Evolutionary conservation across 2,329 filamentous ascomycete genomes (phyloP), one percentile per base, ranked within the genome.

Genomic region (Beauveria australis): DNA sequence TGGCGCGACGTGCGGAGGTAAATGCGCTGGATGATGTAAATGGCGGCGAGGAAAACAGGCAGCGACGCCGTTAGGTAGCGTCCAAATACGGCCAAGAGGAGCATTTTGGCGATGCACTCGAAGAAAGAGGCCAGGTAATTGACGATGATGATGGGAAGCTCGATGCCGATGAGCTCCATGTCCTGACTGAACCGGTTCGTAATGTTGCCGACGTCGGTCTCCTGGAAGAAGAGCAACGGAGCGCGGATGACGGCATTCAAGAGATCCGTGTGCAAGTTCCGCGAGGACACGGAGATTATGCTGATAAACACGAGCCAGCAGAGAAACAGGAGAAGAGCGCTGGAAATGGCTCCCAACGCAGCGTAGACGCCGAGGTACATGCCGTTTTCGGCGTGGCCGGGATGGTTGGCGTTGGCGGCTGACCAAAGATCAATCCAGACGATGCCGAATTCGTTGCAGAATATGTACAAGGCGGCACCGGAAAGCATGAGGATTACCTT

Each of bases 121-220:
- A 8, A 53, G 0, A 40, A 6, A 0, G 47, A 7, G 4, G 41
- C 48, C n/a, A 60, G 22, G 5, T 53, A 53, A 18, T 65, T 62
- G 30, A 68, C 48, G 4, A 65, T 52, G 1, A 70, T 61, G 33
- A 68, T 61, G 1, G 74, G 74, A 2, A 76, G 65, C 52, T 74
- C 70, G 18, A 69, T 69, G 61, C 74, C 74, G 22, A 77, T 68
- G 4, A 76, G 63, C 0, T 72, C 70, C 63, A 76, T 72, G 62
- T 76, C 74, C 58, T 76, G 74, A 3, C 72, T 74, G 61, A 77
- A 76, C 24, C 72, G 63, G 40, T 76, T 75, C 22, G 70, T 70
- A 2, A 71, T 68, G 0, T 69, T 64, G 12, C 73, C 74, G 8
- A 66, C 69, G 58, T 76, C 72, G 0, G 73, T 74, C 7, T 64